These are phyloP conservation scores for Jamesozyma rosinii DNA, from an alignment of 805 yeast species.

Conservation along the genomic window DNA sequence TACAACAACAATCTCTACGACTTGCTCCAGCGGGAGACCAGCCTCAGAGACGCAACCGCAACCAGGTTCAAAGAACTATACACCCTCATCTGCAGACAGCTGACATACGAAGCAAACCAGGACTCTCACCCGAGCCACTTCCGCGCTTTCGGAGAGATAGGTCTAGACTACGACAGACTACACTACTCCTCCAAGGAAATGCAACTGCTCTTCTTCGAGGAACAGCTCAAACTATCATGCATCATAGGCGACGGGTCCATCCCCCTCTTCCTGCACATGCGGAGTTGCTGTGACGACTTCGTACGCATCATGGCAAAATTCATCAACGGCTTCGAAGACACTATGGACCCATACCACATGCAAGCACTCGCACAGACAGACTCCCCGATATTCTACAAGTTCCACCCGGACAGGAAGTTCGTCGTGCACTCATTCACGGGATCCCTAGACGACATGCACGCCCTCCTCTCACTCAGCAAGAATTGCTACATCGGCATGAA, in stretches of 20 bases:
- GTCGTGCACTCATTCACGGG: slow-evolving; percentile 97
- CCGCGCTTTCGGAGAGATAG: slow-evolving; percentile 89
- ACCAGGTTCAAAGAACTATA: slow-evolving; percentile 34
- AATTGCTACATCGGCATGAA: slow-evolving; percentile 63
- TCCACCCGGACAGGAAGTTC: slow-evolving; percentile 41
- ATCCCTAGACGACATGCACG: slow-evolving; percentile 49
- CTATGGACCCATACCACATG: slow-evolving; percentile 17
- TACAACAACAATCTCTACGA: slow-evolving; percentile 10
- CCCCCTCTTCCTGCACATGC: slow-evolving; percentile 85
- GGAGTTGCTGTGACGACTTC: slow-evolving; percentile 79
- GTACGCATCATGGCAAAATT: slow-evolving; percentile 54
- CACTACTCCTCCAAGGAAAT: slow-evolving; percentile 60
- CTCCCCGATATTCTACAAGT: slow-evolving; percentile 23
- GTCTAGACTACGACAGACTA: slow-evolving; percentile 86
- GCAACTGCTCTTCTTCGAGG: slow-evolving; percentile 58
- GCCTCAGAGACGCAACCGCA: slow-evolving; percentile 8
- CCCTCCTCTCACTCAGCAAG: slow-evolving; percentile 38
- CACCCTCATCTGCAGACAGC: slow-evolving; percentile 39
- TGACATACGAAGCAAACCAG: slow-evolving; percentile 35
- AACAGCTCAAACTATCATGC: slow-evolving; percentile 55
- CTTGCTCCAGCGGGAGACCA: background rate
- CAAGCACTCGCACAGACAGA: slow-evolving; percentile 2
- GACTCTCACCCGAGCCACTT: no score
- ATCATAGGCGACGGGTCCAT: slow-evolving; percentile 38
- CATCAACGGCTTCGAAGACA: slow-evolving; percentile 34